Percentiles rank a stretch among this genome's conserved stretches.
Conservation (phyloP, 2,329 filamentous ascomycete genomes). For the Incumbomyces lentus region DNA sequence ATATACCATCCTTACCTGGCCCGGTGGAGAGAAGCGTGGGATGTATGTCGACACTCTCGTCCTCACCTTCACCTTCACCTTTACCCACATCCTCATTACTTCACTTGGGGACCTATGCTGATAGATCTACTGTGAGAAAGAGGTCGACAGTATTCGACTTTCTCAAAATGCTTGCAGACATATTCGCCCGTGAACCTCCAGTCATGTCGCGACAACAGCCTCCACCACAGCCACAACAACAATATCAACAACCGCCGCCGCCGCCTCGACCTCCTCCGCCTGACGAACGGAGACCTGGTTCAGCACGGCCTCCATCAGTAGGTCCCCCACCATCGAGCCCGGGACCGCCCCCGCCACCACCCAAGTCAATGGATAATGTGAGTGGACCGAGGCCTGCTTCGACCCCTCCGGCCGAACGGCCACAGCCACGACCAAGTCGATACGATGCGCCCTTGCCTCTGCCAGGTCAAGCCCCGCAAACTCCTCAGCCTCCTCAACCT, state of each 20-base stretch:
- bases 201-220: conserved; percentile 60
- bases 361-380: conserved; percentile 42
- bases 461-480: conserved; percentile 6
- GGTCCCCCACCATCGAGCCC: conserved; percentile 23
- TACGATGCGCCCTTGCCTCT: conserved; percentile 22
- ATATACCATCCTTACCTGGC: conserved; percentile 94
- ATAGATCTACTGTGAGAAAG: conserved; percentile 28
- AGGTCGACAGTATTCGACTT: conserved; percentile 80
- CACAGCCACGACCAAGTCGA: conserved; percentile 12
- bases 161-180: conserved; percentile 65
- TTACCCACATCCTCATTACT: too few species aligned
- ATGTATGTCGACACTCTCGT: conserved; percentile 50
- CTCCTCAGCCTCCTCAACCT: conserved; percentile 12
- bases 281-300: conserved; percentile 43
- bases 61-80: too few species aligned
- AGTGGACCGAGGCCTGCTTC: conserved; percentile 1
- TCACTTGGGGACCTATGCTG: too few species aligned
- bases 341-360: conserved; percentile 53
- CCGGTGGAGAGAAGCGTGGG: conserved; percentile 80
- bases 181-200: conserved; percentile 91
- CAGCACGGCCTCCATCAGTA: conserved; percentile 26
- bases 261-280: conserved; percentile 65
- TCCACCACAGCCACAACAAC: conserved; percentile 25
- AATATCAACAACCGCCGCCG: conserved; percentile 33
- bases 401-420: conserved; percentile 14